Conservation (phyloP, 495 filamentous ascomycete genomes). For the Staphylotrichum tortipilum region DNA sequence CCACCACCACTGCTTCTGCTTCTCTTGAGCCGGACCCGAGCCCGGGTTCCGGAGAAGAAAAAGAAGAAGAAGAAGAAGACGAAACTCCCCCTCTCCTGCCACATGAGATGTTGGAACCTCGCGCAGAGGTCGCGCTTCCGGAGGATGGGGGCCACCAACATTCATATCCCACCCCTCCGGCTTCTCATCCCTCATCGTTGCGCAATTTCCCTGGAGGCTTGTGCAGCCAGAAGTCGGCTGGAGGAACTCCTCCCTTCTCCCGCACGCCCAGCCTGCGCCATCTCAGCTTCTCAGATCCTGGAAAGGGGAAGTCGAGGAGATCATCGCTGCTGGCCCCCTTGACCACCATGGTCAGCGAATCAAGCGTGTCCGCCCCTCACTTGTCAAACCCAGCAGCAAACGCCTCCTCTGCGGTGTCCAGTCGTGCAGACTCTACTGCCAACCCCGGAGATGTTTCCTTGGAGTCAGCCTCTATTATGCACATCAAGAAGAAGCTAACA, state of each 20-base stretch:
- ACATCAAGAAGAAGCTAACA: conserved; percentile 77
- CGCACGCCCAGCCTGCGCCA: conserved; percentile 26
- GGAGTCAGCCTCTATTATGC: conserved; percentile 51
- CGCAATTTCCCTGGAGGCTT: conserved; percentile 39
- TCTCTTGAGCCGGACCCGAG: conserved; percentile 14
- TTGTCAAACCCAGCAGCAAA: conserved; percentile 64
- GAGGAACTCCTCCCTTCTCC: conserved; percentile 17
- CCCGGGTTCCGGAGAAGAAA: conserved; percentile 26
- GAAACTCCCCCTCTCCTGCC: conserved; percentile 44
- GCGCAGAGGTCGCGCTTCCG: conserved; percentile 26
- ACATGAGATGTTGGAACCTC: conserved; percentile 39
- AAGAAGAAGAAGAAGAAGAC: too few relatives aligned
- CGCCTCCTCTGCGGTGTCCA: conserved; percentile 49
- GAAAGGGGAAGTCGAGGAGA: conserved; percentile 37
- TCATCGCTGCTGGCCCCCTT: conserved; percentile 49
- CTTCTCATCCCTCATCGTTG: conserved; percentile 48
- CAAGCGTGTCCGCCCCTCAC: conserved; percentile 59
- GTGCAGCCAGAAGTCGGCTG: conserved; percentile 33
- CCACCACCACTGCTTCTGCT: too few relatives aligned
- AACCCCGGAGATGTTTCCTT: conserved; percentile 46
- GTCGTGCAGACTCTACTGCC: conserved; percentile 36
- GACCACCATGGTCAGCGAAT: conserved; percentile 57
- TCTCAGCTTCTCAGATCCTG: conserved; percentile 34
- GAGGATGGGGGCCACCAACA: conserved; percentile 29
- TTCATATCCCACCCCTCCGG: conserved; percentile 50